Evolutionary conservation across 805 yeast genomes (phyloP).

Genomic region (Kluyveromyces starmeri): DNA sequence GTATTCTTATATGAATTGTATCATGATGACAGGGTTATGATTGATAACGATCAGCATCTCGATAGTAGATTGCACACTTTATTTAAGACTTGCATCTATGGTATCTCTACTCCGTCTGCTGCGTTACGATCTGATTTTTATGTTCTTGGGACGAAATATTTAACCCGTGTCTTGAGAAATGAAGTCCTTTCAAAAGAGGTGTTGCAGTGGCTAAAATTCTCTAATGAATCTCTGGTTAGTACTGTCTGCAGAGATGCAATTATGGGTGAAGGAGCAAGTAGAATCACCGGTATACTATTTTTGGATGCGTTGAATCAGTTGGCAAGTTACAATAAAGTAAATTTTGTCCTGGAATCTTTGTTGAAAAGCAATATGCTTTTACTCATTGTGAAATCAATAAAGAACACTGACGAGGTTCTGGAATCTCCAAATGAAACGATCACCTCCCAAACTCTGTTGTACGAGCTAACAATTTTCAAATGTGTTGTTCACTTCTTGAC

Average conservation of each 20-base stretch:
- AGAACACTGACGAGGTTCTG: conserved; percentile 59
- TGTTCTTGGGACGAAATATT: conserved; percentile 56
- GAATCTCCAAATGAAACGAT: conserved; percentile 31
- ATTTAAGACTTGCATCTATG: conserved; percentile 65
- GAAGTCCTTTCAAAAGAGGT: conserved; percentile 38
- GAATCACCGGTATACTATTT: conserved; percentile 68
- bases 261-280: conserved; percentile 64
- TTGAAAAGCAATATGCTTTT: conserved; percentile 58
- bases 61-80: conserved; percentile 56
- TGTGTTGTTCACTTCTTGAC: conserved; percentile 60
- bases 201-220: conserved; percentile 42
- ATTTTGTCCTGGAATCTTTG: conserved; percentile 51
- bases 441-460: conserved; percentile 46
- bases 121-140: conserved; percentile 77
- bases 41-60: conserved; percentile 29
- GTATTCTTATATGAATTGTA: conserved; percentile 61
- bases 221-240: conserved; percentile 56
- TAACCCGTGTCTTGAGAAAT: conserved; percentile 41
- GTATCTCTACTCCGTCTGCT: conserved; percentile 62
- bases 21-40: conserved; percentile 36
- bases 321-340: conserved; percentile 41
- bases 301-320: conserved; percentile 58
- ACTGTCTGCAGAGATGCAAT: conserved; percentile 70
- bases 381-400: conserved; percentile 56
- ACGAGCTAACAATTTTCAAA: conserved; percentile 72